These are phyloP conservation scores for Colletotrichum somersetense DNA, from an alignment of 2,329 filamentous ascomycete species.

Conservation along the genomic window DNA sequence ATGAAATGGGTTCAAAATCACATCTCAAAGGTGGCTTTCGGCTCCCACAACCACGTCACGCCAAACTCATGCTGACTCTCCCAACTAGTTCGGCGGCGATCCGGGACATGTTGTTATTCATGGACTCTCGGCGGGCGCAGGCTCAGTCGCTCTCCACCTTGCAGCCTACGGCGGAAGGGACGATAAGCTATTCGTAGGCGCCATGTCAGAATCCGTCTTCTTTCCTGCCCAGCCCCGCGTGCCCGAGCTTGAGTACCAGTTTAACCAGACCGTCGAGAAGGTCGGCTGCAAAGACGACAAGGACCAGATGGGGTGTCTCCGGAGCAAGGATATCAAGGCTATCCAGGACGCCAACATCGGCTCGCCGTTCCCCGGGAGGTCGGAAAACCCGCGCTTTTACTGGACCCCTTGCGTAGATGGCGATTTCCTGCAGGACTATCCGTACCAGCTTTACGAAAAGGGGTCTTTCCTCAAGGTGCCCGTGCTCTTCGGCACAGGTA, in stretches of 20 bases:
- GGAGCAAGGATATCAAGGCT: constrained; percentile 48
- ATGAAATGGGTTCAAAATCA: constrained; percentile 73
- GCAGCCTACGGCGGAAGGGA: constrained; percentile 60
- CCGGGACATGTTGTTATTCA: constrained; percentile 70
- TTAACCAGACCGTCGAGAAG: constrained; percentile 52
- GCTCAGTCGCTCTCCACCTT: constrained; percentile 67
- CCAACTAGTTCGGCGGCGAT: constrained; percentile 67
- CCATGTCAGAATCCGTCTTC: constrained; percentile 62
- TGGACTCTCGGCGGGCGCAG: constrained; percentile 72
- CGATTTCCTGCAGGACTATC: constrained; percentile 57
- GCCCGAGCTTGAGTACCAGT: constrained; percentile 62
- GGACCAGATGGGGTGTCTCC: constrained; percentile 58
- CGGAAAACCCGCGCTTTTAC: constrained; percentile 58
- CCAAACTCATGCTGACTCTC: neutral
- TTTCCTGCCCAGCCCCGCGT: constrained; percentile 62
- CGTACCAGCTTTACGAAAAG: constrained; percentile 55
- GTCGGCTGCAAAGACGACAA: constrained; percentile 52
- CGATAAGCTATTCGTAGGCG: constrained; percentile 60
- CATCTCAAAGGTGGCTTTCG: constrained; percentile 60
- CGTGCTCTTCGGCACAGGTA: constrained; percentile 59
- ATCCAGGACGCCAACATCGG: constrained; percentile 58
- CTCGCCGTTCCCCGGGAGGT: constrained; percentile 55
- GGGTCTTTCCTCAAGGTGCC: constrained; percentile 60
- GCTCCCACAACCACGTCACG: neutral
- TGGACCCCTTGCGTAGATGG: constrained; percentile 66